Evolutionary conservation across 495 filamentous ascomycete species (phyloP).

Genomic region (Lophiostoma macrostomum): DNA sequence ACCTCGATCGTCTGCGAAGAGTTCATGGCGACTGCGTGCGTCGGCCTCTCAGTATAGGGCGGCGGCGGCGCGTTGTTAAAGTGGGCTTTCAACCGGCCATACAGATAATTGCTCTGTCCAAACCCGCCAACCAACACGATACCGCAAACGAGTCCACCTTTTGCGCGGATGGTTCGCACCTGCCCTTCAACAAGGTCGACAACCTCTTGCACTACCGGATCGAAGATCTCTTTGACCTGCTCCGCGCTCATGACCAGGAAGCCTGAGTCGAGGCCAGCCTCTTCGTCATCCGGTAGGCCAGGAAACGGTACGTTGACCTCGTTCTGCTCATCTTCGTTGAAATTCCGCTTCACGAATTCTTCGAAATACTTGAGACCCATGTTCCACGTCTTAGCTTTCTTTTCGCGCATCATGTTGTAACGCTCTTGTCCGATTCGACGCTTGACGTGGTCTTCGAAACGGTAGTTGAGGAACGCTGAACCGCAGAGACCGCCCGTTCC

Average conservation of each 20-base stretch:
- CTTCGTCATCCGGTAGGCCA: constrained; percentile 62
- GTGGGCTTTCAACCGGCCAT: constrained; percentile 56
- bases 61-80: constrained; percentile 63
- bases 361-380: constrained; percentile 78
- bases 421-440: constrained; percentile 41
- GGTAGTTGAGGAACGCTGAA: constrained; percentile 46
- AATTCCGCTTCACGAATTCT: constrained; percentile 58
- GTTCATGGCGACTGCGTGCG: constrained; percentile 46
- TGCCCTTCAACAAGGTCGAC: constrained; percentile 60
- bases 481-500: constrained; percentile 53
- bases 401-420: constrained; percentile 44
- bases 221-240: constrained; percentile 47
- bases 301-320: constrained; percentile 72
- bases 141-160: constrained; percentile 61
- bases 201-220: constrained; percentile 55
- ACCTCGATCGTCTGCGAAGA: constrained; percentile 47
- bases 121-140: constrained; percentile 73
- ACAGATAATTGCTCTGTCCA: constrained; percentile 65
- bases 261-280: constrained; percentile 43
- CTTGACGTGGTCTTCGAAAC: constrained; percentile 47
- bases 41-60: constrained; percentile 64
- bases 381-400: constrained; percentile 57
- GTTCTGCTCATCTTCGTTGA: constrained; percentile 68
- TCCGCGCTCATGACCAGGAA: constrained; percentile 45
- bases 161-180: constrained; percentile 48